Conservation (phyloP, 305 asterid species). For the Solanum hybrid region DNA sequence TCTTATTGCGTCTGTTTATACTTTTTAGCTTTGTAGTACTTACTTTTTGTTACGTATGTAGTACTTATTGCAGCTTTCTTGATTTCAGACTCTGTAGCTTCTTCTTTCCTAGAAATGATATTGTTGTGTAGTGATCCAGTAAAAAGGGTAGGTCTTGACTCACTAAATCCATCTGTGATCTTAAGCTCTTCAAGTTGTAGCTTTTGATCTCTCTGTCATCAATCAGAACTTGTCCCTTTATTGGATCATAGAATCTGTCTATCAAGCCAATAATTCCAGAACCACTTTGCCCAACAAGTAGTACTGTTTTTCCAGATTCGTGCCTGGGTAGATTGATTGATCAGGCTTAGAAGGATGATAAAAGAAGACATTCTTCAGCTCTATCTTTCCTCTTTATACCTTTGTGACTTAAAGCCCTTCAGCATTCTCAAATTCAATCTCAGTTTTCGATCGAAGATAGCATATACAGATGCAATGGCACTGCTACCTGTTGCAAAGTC, state of each 20-base stretch:
- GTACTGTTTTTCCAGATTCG: slow-evolving; percentile 40
- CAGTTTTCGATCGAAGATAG: slow-evolving; percentile 11
- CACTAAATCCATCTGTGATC: slow-evolving; percentile 63
- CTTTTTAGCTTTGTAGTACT: neutral
- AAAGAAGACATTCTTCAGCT: slow-evolving; percentile 35
- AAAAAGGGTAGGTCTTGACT: slow-evolving; percentile 67
- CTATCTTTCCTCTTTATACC: slow-evolving; percentile 32
- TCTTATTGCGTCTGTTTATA: neutral
- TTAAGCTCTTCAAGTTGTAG: slow-evolving; percentile 44
- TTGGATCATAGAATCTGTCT: slow-evolving; percentile 66
- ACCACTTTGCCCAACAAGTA: slow-evolving; percentile 72
- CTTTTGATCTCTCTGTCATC: slow-evolving; percentile 43
- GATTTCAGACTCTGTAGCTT: slow-evolving; percentile 51
- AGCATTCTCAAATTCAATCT: slow-evolving; percentile 44
- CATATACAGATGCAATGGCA: slow-evolving; percentile 40
- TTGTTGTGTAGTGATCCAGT: slow-evolving; percentile 51
- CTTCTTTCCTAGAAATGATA: slow-evolving; percentile 39
- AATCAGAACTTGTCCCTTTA: slow-evolving; percentile 43
- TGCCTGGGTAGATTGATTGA: slow-evolving; percentile 48
- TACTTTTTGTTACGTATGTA: neutral
- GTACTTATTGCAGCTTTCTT: slow-evolving; percentile 36
- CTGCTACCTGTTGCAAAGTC: slow-evolving; percentile 56
- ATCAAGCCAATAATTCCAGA: slow-evolving; percentile 54
- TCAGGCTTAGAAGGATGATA: slow-evolving; percentile 59
- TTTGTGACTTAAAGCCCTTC: slow-evolving; percentile 20